These are phyloP conservation scores for Tausonia pullulans DNA, from an alignment of 1,284 basidiomycete genomes.

Conservation along the genomic window DNA sequence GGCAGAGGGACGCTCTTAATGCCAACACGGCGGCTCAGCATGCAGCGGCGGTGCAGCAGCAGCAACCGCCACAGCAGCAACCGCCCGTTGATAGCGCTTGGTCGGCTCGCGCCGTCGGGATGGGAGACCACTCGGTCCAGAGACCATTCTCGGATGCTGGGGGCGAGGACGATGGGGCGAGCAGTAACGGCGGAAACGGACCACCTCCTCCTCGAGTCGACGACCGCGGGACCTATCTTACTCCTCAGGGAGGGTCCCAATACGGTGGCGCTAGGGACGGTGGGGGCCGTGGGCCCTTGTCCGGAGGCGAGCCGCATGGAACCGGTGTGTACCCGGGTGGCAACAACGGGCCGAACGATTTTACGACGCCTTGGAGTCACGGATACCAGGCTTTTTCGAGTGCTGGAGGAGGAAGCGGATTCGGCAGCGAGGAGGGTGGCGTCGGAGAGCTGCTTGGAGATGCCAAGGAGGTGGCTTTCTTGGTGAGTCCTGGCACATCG, in stretches of 20 bases:
- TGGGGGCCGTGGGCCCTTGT: neutral
- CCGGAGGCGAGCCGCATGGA: neutral
- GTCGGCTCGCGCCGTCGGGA: slow-evolving; percentile 10
- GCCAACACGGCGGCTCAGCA: neutral
- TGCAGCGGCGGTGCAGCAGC: neutral
- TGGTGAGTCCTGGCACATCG: neutral
- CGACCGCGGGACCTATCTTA: neutral
- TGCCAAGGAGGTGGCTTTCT: slow-evolving; percentile 11
- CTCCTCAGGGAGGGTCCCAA: neutral
- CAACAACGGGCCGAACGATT: neutral
- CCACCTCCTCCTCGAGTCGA: neutral
- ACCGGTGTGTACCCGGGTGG: neutral
- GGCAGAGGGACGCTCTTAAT: neutral
- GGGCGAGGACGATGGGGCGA: neutral
- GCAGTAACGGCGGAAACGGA: neutral
- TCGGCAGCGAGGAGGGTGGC: neutral
- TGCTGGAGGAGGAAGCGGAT: neutral
- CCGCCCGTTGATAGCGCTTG: neutral
- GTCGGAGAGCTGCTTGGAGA: slow-evolving; percentile 8
- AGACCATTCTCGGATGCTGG: neutral
- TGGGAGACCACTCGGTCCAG: slow-evolving; percentile 8
- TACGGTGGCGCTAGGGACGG: neutral
- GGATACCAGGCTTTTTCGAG: slow-evolving; percentile 3
- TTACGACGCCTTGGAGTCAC: slow-evolving; percentile 5
- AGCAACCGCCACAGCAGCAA: too few species aligned